Base-by-base conservation (phyloP, 225 moss, liverwort and hornwort species). In the Sphagnum tenellum region DNA sequence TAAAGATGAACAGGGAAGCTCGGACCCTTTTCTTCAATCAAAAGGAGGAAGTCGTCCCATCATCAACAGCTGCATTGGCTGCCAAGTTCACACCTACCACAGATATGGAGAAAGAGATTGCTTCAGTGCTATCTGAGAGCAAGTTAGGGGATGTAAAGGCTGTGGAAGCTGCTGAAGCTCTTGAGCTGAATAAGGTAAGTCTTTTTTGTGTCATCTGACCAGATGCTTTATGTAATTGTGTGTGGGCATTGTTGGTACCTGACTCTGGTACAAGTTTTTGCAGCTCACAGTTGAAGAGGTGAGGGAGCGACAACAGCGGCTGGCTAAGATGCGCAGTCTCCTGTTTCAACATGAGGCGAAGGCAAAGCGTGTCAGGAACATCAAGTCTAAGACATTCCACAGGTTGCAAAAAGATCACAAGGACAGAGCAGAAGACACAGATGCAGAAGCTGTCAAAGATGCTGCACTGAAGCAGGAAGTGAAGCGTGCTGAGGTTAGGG, bases 241-340 rank as follows among this genome's bases (percentile, higher is more conserved):
- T 29, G 29, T 29, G 29, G 29, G 29, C 29, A 29, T 29, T 29
- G 29, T 29, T 29, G 29, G 29, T 29, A 29, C 29, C 29, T 29
- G 29, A 29, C 29, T 29, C 29, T 29, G 29, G 29, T 29, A 29
- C 29, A 29, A 29, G 0, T 29, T 29, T 29, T 29, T 63, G 67
- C 92, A 99, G 98, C 87, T 99, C 60, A 78, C 89, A 45, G 98
- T 93, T 45, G 89, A 99, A 46, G 93, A 99, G 75, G 90, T 93
- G 46, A 81, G 83, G 69, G 87, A 91, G 60, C 87, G 98, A 12
- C 93, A 89, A 71, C 79, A 87, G 69, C 85, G 90, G 9, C 82
- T 99, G 49, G 82, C 93, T 44, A 89, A 86, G 64, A 99, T 99
- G 98, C 90, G 93, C 46, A 87, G 85, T 72, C 77, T 99, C 3